Evolutionary conservation across 805 yeast genomes (phyloP).

Genomic region (Sugiyamaella floridensis): DNA sequence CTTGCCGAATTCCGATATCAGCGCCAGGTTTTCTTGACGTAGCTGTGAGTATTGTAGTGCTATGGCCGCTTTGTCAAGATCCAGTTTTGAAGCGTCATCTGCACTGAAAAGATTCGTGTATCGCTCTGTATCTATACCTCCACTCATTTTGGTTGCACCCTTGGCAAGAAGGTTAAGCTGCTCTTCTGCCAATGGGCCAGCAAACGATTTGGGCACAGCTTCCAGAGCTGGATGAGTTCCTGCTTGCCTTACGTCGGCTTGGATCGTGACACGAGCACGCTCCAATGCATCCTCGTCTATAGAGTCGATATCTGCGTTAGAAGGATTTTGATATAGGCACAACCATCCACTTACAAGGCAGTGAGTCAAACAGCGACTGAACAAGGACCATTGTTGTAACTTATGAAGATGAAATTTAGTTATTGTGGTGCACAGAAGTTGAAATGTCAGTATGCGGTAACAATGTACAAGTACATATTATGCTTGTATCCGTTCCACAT

Average conservation of each 20-base stretch:
- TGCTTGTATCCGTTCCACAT: too few species aligned
- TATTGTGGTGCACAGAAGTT: not conserved
- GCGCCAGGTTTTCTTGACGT: constrained; percentile 24
- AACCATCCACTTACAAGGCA: constrained; percentile 12
- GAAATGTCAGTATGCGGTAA: too few species aligned
- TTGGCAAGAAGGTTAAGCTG: constrained; percentile 2
- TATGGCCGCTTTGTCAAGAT: constrained; percentile 18
- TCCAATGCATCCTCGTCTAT: constrained; percentile 2
- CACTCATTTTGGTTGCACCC: constrained; percentile 7
- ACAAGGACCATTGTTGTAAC: constrained; percentile 3
- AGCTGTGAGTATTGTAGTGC: constrained; percentile 24
- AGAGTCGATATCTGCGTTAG: constrained; percentile 10
- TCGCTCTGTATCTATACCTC: constrained; percentile 23
- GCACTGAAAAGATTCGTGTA: constrained; percentile 22
- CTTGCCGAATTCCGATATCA: constrained; percentile 23
- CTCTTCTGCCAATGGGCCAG: not conserved
- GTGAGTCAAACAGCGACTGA: constrained; percentile 9
- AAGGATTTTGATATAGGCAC: not conserved
- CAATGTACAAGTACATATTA: too few species aligned
- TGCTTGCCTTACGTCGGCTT: not conserved
- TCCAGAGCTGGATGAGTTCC: constrained; percentile 1
- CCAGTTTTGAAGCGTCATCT: constrained; percentile 9
- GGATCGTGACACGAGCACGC: constrained; percentile 7
- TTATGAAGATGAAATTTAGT: too few species aligned
- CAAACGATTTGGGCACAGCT: not conserved